phyloP scores from a whole-genome alignment of 2,329 filamentous ascomycete species.

The Tolypocladium nubicola region DNA sequence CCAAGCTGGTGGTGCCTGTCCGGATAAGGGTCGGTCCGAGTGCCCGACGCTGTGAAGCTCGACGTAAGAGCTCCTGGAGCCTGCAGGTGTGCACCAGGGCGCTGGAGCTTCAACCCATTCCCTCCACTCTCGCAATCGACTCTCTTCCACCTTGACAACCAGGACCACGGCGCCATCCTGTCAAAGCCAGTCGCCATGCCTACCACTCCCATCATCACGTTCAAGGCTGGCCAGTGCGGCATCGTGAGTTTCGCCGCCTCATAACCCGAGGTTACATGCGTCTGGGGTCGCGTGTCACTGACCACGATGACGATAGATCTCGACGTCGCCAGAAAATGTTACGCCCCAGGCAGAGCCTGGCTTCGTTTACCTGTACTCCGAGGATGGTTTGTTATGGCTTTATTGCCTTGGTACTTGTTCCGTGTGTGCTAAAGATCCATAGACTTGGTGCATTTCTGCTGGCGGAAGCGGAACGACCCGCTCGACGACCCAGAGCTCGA shows the following conservation, averaged over 20 bases:
- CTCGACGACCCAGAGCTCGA: slow-evolving; percentile 71
- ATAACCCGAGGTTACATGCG: slow-evolving; percentile 11
- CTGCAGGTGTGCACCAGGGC: slow-evolving; percentile 9
- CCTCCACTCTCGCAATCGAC: neutral
- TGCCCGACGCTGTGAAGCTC: slow-evolving; percentile 7
- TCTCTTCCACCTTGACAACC: slow-evolving; percentile 1
- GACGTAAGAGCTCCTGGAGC: slow-evolving; percentile 30
- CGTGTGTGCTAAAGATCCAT: neutral
- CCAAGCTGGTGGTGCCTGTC: neutral
- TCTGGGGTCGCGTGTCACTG: slow-evolving; percentile 13
- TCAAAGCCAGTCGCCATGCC: slow-evolving; percentile 49
- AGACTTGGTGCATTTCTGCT: slow-evolving; percentile 95
- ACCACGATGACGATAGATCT: slow-evolving; percentile 17
- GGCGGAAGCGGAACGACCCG: slow-evolving; percentile 68
- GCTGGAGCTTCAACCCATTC: neutral
- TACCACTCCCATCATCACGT: slow-evolving; percentile 77
- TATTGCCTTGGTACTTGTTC: neutral
- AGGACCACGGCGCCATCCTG: neutral
- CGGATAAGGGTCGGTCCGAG: slow-evolving; percentile 12
- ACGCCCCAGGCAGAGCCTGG: slow-evolving; percentile 63
- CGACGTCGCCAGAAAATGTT: slow-evolving; percentile 56
- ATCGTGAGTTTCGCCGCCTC: slow-evolving; percentile 44
- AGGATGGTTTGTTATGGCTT: slow-evolving; percentile 55
- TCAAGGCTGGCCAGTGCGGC: slow-evolving; percentile 89
- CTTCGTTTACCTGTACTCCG: slow-evolving; percentile 85